These are phyloP conservation scores for Bondarzewia mesenterica DNA, from an alignment of 1,284 basidiomycete species.

Conservation along the genomic window DNA sequence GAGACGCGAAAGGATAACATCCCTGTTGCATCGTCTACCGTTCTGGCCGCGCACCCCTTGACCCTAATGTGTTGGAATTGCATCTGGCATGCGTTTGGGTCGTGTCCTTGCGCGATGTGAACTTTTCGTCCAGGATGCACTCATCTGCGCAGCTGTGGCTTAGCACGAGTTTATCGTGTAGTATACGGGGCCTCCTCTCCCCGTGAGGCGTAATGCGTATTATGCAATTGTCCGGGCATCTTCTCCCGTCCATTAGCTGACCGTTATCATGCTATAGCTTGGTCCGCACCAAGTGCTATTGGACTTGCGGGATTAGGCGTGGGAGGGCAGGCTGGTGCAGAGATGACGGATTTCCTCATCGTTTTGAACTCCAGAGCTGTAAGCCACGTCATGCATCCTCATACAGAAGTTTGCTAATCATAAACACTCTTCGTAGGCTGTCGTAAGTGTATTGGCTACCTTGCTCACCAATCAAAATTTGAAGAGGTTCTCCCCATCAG, in stretches of 20 bases:
- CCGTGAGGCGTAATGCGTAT: not conserved
- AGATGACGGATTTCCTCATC: constrained; percentile 93
- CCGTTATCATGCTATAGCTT: constrained; percentile 42
- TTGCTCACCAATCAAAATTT: not conserved
- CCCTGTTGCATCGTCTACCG: too few species aligned
- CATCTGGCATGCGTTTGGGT: too few species aligned
- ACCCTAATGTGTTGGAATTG: too few species aligned
- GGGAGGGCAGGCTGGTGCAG: constrained; percentile 77
- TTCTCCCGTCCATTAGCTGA: not conserved
- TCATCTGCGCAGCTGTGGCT: too few species aligned
- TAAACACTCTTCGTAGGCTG: constrained; percentile 33
- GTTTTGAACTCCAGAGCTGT: constrained; percentile 82
- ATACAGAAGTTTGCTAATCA: constrained; percentile 4
- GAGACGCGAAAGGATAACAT: too few species aligned
- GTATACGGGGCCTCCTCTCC: not conserved
- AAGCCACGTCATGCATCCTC: constrained; percentile 23
- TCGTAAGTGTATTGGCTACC: constrained; percentile 35
- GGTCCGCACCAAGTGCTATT: constrained; percentile 93
- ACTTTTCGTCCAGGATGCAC: too few species aligned
- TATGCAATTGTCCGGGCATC: not conserved
- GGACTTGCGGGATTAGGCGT: constrained; percentile 92
- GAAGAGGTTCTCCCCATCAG: constrained; percentile 26
- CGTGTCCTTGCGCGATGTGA: too few species aligned
- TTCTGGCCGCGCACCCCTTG: too few species aligned
- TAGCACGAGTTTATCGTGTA: not conserved